These are phyloP conservation scores for Ophiostoma sp. DNA, from an alignment of 2,329 filamentous ascomycete genomes.

Conservation along the genomic window DNA sequence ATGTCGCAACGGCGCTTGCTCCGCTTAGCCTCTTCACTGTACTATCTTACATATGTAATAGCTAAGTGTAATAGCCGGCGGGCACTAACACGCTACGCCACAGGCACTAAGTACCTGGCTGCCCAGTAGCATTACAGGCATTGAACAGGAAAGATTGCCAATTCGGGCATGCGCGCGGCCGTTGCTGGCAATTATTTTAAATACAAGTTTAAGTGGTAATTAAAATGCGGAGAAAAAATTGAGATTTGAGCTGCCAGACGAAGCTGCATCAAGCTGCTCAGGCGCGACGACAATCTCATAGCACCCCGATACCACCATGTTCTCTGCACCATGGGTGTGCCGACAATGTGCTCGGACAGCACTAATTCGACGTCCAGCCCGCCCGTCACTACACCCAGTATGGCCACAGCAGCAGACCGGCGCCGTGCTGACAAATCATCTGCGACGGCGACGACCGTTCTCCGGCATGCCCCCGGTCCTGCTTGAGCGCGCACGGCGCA, in stretches of 20 bases:
- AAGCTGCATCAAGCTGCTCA: background rate
- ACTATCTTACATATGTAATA: background rate
- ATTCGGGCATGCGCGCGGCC: background rate
- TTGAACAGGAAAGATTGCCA: slow-evolving; percentile 20
- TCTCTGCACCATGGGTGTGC: slow-evolving; percentile 48
- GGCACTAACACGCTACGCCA: background rate
- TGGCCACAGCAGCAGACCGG: background rate
- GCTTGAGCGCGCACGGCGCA: slow-evolving; percentile 53
- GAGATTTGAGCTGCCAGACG: background rate
- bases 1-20: slow-evolving; percentile 6
- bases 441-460: slow-evolving; percentile 13
- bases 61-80: background rate
- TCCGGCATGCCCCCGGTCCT: slow-evolving; percentile 49
- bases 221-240: slow-evolving; percentile 15
- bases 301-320: slow-evolving; percentile 31
- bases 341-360: slow-evolving; percentile 43
- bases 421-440: slow-evolving; percentile 38
- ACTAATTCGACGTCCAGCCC: slow-evolving; percentile 32
- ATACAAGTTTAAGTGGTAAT: background rate
- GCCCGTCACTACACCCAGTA: slow-evolving; percentile 36
- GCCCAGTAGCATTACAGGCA: slow-evolving; percentile 5
- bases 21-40: background rate
- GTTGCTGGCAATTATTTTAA: background rate
- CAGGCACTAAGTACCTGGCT: background rate
- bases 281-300: background rate